Evolutionary conservation across 2,329 filamentous ascomycete genomes (phyloP), one percentile per base, ranked within the genome.

Genomic region (Nemania sp.): DNA sequence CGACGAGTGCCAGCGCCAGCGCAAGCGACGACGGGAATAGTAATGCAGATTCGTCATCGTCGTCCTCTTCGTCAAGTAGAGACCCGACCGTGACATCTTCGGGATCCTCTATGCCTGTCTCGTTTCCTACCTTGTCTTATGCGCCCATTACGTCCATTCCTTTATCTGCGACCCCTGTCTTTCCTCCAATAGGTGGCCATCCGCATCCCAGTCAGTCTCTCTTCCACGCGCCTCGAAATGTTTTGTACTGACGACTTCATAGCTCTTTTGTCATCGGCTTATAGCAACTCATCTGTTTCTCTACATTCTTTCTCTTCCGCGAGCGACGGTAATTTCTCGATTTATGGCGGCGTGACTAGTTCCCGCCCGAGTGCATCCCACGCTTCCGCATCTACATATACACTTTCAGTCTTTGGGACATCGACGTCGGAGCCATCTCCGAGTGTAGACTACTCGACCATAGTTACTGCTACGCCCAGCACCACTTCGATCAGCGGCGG

Each of bases 51-150:
- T 42, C 39, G 42, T 60, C 61, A 17, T 47, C 56, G 6, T 28
- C 26, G 26, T n/a, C n/a, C 42, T 42, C 54, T 55, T 55, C 63
- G 39, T 56, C 64, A 57, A 54, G 17, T 37, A 17, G 63, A 48
- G 62, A 64, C 54, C 59, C 66, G 60, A 64, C 63, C 56, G 61
- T 63, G 54, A 58, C 55, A 63, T 52, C 62, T 46, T 64, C 66
- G 61, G 65, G 50, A 53, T 63, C 65, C 62, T 68, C 65, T 59
- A 69, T 69, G 66, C 62, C 64, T 61, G 62, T 64, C 59, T 63
- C 62, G 43, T 68, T 68, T 64, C 66, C 66, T 46, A 66, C 66
- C 6, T 57, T 68, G 49, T 67, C 66, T 57, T 69, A 67, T 60
- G 60, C 64, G 50, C 60, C 65, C 59, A 60, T 68, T 56, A 64